Evolutionary conservation across 345 rosid genomes (phyloP).

Genomic region (Rhizophora mangle): DNA sequence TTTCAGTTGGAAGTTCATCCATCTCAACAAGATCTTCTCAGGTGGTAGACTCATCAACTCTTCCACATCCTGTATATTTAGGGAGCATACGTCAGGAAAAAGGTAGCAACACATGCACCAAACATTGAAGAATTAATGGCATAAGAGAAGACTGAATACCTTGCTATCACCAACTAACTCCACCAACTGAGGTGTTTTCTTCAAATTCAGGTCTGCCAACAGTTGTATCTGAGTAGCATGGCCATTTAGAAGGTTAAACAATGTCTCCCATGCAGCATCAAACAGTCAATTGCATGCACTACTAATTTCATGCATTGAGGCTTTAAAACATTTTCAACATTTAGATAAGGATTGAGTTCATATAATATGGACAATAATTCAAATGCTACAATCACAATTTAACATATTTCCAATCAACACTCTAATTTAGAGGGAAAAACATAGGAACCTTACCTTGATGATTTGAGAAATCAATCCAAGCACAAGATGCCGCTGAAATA

Average conservation of each 20-base stretch:
- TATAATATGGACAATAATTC: background rate
- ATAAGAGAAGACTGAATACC: slow-evolving; percentile 32
- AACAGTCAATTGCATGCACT: background rate
- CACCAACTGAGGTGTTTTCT: slow-evolving; percentile 92
- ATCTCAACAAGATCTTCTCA: slow-evolving; percentile 87
- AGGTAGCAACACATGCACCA: background rate
- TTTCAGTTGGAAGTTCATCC: slow-evolving; percentile 97
- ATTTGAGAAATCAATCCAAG: slow-evolving; percentile 96
- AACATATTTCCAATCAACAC: background rate
- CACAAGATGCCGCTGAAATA: slow-evolving; percentile 91
- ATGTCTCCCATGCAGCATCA: background rate
- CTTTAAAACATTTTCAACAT: background rate
- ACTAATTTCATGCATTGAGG: background rate
- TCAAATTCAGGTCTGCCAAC: slow-evolving; percentile 94
- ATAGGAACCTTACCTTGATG: slow-evolving; percentile 59
- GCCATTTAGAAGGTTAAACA: slow-evolving; percentile 20
- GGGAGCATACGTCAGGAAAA: slow-evolving; percentile 3
- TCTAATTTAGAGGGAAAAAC: background rate
- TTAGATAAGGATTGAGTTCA: background rate
- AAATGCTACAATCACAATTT: background rate
- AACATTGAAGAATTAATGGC: background rate
- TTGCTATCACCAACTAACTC: slow-evolving; percentile 85
- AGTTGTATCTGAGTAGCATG: slow-evolving; percentile 72
- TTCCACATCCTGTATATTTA: slow-evolving; percentile 75
- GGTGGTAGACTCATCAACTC: slow-evolving; percentile 99